Evolutionary conservation across 108 stramenopile species (phyloP).

Genomic region (Parietichytrium sp.): DNA sequence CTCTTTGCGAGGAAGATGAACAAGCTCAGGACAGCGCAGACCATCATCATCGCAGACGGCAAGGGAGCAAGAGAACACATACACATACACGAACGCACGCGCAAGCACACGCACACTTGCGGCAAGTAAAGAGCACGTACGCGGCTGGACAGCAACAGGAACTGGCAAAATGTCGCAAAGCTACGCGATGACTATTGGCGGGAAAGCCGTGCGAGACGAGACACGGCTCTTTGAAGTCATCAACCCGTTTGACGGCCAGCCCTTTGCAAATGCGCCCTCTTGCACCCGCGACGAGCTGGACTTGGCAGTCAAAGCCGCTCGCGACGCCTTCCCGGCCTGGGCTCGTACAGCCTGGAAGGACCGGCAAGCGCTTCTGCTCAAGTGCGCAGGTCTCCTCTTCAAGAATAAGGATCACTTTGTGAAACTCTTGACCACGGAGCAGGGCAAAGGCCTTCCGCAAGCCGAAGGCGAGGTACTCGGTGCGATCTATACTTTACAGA

Average conservation of each 20-base stretch:
- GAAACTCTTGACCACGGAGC: constrained; percentile 76
- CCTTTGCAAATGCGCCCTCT: background rate
- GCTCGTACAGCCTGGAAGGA: constrained; percentile 76
- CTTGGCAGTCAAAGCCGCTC: constrained; percentile 69
- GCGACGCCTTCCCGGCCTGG: constrained; percentile 82
- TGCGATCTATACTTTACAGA: constrained; percentile 70
- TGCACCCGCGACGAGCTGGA: constrained; percentile 69
- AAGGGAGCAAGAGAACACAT: too few relatives aligned
- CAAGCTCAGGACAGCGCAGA: too few relatives aligned
- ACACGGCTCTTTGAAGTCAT: constrained; percentile 23
- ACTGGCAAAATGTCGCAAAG: too few relatives aligned
- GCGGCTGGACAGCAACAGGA: too few relatives aligned
- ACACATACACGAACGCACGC: too few relatives aligned
- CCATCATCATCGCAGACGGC: too few relatives aligned
- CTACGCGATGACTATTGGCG: background rate
- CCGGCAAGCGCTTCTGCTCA: constrained; percentile 81
- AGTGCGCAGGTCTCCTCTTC: constrained; percentile 72
- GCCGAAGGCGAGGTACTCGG: constrained; percentile 88
- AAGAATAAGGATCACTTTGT: constrained; percentile 82
- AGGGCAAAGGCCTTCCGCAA: constrained; percentile 66
- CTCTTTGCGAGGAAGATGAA: too few relatives aligned
- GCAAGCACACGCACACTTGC: too few relatives aligned
- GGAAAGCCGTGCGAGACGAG: background rate
- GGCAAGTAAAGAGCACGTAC: too few relatives aligned
- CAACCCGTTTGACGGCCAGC: constrained; percentile 22